A percentile compares a stretch with the other conserved stretches of the same genome.
phyloP scores from a whole-genome alignment of 495 filamentous ascomycete genomes.

The Podospora fimiseda region DNA sequence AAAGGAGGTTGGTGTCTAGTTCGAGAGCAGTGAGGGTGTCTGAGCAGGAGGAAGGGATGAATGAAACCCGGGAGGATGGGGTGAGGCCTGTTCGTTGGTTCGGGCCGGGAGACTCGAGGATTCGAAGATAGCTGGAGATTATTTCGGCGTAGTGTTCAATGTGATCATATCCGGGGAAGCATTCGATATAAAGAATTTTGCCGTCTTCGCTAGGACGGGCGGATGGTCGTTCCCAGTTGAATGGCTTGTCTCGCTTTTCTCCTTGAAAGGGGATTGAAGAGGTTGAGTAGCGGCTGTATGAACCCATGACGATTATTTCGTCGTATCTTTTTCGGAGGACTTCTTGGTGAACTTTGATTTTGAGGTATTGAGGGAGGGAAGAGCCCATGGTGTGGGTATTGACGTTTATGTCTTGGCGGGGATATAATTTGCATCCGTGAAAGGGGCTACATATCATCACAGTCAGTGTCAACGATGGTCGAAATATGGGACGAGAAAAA shows the following conservation, averaged over 20 bases:
- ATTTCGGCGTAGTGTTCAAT: conserved; percentile 12
- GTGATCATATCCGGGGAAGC: conserved; percentile 9
- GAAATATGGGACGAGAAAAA: no score
- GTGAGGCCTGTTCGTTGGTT: neutral
- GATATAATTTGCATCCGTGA: conserved; percentile 2
- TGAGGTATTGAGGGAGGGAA: conserved; percentile 9
- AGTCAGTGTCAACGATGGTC: no score
- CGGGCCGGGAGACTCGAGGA: neutral
- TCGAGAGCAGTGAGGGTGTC: neutral
- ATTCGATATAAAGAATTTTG: conserved; percentile 6
- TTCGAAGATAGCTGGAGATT: conserved; percentile 3
- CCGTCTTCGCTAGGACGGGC: neutral
- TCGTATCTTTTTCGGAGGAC: conserved; percentile 4
- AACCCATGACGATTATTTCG: conserved; percentile 7
- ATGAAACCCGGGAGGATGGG: neutral
- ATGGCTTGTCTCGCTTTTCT: conserved; percentile 13
- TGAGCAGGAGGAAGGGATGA: conserved; percentile 5
- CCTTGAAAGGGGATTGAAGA: conserved; percentile 4
- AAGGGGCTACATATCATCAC: neutral
- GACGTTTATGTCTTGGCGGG: neutral
- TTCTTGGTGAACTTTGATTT: conserved; percentile 12
- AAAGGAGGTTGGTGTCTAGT: neutral
- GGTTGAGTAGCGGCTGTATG: conserved; percentile 1
- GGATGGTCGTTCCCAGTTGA: conserved; percentile 11
- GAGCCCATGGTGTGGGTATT: conserved; percentile 10